phyloP scores from a whole-genome alignment of 257 asterid genomes.

The Forsythia suspensa region DNA sequence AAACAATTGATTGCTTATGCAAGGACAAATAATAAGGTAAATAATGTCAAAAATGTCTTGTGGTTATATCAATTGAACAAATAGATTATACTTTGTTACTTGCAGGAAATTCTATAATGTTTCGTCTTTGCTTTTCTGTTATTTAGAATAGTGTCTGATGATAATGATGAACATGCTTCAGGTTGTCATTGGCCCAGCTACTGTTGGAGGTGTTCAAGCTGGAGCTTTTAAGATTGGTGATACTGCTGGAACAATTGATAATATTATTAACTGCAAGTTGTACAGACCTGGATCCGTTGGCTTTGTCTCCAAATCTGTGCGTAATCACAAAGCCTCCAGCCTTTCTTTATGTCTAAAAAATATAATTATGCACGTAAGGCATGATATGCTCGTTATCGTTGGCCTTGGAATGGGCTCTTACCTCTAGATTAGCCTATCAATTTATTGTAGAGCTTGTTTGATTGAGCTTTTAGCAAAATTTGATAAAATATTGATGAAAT shows the following conservation, averaged over 20 bases:
- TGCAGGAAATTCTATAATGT: background rate
- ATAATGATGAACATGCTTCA: slow-evolving; percentile 25
- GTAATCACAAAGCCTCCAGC: too few relatives aligned
- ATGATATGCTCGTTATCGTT: too few relatives aligned
- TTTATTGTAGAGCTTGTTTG: too few relatives aligned
- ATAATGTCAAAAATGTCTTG: slow-evolving; percentile 6
- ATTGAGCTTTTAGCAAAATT: too few relatives aligned
- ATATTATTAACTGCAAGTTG: slow-evolving; percentile 84
- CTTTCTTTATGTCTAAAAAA: too few relatives aligned
- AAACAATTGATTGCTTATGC: slow-evolving; percentile 41
- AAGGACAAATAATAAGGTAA: slow-evolving; percentile 65
- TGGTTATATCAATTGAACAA: background rate
- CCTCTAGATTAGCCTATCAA: too few relatives aligned
- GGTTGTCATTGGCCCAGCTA: slow-evolving; percentile 97
- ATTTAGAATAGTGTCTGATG: too few relatives aligned
- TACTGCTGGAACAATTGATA: slow-evolving; percentile 97
- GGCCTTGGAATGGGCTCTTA: too few relatives aligned
- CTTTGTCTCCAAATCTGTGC: too few relatives aligned
- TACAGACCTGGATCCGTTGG: slow-evolving; percentile 72
- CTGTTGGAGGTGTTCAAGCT: slow-evolving; percentile 98
- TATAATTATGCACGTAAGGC: too few relatives aligned
- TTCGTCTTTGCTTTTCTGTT: background rate
- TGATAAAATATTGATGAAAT: too few relatives aligned
- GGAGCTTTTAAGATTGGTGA: slow-evolving; percentile 99
- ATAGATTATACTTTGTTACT: background rate